Conservation (phyloP, 2,329 filamentous ascomycete genomes). For the Stachybotrys chlorohalonatus region DNA sequence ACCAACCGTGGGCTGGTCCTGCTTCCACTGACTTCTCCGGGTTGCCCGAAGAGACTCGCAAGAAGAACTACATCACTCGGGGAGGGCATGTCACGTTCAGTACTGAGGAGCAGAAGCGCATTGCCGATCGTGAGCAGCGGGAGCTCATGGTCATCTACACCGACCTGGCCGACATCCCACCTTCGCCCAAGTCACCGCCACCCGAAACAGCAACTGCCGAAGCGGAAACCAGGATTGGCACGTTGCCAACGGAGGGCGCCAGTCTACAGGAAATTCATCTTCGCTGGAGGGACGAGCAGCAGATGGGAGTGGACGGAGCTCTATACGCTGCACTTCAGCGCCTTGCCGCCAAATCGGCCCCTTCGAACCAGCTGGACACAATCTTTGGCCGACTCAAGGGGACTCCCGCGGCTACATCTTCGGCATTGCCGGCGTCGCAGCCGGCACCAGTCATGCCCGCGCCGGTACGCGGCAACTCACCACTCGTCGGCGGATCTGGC, state of each 20-base stretch:
- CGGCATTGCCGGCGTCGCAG: slow-evolving; percentile 4
- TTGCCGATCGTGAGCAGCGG: slow-evolving; percentile 46
- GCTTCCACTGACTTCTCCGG: slow-evolving; percentile 34
- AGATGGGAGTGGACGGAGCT: slow-evolving; percentile 33
- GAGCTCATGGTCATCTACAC: slow-evolving; percentile 56
- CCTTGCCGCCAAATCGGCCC: slow-evolving; percentile 26
- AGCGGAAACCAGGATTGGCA: slow-evolving; percentile 16
- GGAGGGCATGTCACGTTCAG: slow-evolving; percentile 41
- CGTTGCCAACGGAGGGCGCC: slow-evolving; percentile 28
- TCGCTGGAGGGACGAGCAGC: slow-evolving; percentile 37
- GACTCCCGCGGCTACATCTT: slow-evolving; percentile 6
- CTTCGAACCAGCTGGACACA: slow-evolving; percentile 27
- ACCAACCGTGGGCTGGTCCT: slow-evolving; percentile 44
- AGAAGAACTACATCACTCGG: slow-evolving; percentile 42
- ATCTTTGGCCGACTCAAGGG: slow-evolving; percentile 27
- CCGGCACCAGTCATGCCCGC: not conserved
- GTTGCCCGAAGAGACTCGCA: slow-evolving; percentile 34
- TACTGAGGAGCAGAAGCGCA: slow-evolving; percentile 46
- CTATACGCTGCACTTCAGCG: slow-evolving; percentile 33
- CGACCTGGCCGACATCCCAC: slow-evolving; percentile 43
- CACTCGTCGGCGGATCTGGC: slow-evolving; percentile 20
- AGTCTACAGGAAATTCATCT: slow-evolving; percentile 39
- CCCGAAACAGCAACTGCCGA: slow-evolving; percentile 18
- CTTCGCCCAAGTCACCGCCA: slow-evolving; percentile 45
- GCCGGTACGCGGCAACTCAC: slow-evolving; percentile 4